Evolutionary conservation across 495 filamentous ascomycete genomes (phyloP), one percentile per base, ranked within the genome.

Genomic region (Podospora bellae-mahoneyi): DNA sequence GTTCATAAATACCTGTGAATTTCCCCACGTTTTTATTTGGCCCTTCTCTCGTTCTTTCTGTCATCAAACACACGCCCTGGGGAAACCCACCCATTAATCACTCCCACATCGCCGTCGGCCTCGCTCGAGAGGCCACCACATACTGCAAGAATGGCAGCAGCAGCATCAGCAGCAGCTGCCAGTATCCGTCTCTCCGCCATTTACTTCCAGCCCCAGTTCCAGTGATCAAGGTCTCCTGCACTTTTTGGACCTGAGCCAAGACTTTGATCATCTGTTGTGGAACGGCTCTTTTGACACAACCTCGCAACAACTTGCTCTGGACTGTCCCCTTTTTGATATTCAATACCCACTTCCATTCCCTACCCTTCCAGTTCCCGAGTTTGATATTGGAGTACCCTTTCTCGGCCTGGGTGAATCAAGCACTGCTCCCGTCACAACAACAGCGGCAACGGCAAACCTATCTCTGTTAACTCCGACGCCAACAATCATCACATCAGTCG

Each of bases 91-190:
- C 39, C 39, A 48, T 18, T 48, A 10, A 48, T 2, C 15, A 48
- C 15, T 9, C 39, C 39, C 39, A 48, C 7, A 16, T 3, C 39
- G 39, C 39, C 39, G 9, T n/a, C 34, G 61, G 61, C 61, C 61
- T 63, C 61, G 13, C 27, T 18, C 60, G 56, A 23, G 69, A 64
- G 69, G 66, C 69, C 66, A 60, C 19, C 66, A 32, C 30, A 53
- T 68, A 28, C 9, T 54, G 69, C 63, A 71, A 64, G 66, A 68
- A 68, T 71, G 69, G 69, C 0, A 23, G 39, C 69, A 19, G n/a
- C 66, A 54, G 64, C 48, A 18, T 44, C 39, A 44, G 23, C 69
- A 48, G 64, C 16, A 57, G 32, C 56, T 30, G n/a, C 60, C 53
- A 32, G 39, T 64, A 7, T 20, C 54, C 64, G 66, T 30, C 54